Evolutionary conservation across 768 basidiomycete species (phyloP), one percentile per base, ranked within the genome.

Genomic region (Kwoniella sp.): DNA sequence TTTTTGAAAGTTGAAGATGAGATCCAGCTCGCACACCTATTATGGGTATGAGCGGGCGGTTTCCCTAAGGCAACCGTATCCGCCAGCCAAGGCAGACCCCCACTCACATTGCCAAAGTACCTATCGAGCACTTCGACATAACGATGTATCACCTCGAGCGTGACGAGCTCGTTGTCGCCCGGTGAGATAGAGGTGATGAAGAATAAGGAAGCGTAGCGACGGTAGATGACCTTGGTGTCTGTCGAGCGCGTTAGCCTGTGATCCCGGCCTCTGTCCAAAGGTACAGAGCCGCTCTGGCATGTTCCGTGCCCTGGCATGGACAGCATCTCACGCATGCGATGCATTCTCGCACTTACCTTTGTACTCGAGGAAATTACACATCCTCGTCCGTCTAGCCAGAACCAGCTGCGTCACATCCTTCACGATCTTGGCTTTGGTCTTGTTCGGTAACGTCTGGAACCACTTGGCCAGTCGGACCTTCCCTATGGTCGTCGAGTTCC

Each of bases 1-100:
- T 73, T 90, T 88, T 71, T 96, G 88, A 72, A 96, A 96, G 77
- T 95, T 95, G 81, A 95, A 98, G 62, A 96, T 93, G 46, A 98
- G 77, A 74, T 96, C 93, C 50, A 96, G 78, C 73, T 98, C 93
- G 77, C 77, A 79, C 5, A 78, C 76, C 74, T 75, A 52, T 37
- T 11, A 25, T 3, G 9, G 57, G 36, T 25, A n/a, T n/a, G n/a
- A n/a, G n/a, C n/a, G n/a, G n/a, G n/a, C n/a, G n/a, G n/a, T n/a
- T n/a, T n/a, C n/a, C n/a, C n/a, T n/a, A n/a, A n/a, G n/a, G n/a
- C 23, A 31, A 2, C 31, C 43, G 14, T 14, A 11, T 26, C 14
- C 23, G 9, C 25, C n/a, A 14, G 15, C 3, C 32, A 25, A 15
- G 15, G 12, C 26, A 40, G 19, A 4, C 1, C 27, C 14, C 10